These are phyloP conservation scores for Eutrema japonicum DNA, from an alignment of 345 rosid genomes.

Conservation along the genomic window DNA sequence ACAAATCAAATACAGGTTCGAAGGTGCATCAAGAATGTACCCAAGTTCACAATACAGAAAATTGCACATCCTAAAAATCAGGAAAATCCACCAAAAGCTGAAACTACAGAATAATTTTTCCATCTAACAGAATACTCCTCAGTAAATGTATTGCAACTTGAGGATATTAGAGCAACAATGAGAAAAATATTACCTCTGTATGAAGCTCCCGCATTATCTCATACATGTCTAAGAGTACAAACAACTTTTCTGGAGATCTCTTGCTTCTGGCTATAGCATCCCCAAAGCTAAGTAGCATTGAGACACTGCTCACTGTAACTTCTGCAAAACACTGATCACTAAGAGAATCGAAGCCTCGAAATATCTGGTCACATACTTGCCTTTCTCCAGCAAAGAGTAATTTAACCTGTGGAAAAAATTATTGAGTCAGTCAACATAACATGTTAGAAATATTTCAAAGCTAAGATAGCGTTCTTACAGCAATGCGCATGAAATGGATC, in stretches of 20 bases:
- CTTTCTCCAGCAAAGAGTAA: constrained; percentile 93
- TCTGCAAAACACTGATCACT: constrained; percentile 94
- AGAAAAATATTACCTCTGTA: constrained; percentile 68
- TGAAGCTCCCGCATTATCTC: constrained; percentile 98
- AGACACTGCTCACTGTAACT: constrained; percentile 77
- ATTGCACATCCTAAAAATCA: constrained; percentile 10
- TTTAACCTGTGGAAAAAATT: constrained; percentile 67
- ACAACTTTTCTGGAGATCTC: constrained; percentile 95
- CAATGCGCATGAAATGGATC: constrained; percentile 99
- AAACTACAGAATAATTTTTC: constrained; percentile 9
- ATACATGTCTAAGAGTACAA: constrained; percentile 98
- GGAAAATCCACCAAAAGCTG: constrained; percentile 15
- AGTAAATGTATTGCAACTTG: constrained; percentile 17
- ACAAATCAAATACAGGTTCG: constrained; percentile 8
- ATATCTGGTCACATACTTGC: constrained; percentile 89
- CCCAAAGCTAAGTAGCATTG: constrained; percentile 97
- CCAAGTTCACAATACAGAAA: constrained; percentile 4
- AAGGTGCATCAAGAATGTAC: constrained; percentile 4
- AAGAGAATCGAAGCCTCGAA: constrained; percentile 82
- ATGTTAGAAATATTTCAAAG: constrained; percentile 8
- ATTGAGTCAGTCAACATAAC: constrained; percentile 22
- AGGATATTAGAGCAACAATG: constrained; percentile 8
- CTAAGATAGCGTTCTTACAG: constrained; percentile 59
- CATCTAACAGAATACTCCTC: constrained; percentile 6
- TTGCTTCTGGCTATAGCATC: constrained; percentile 98